Evolutionary conservation across 2,329 filamentous ascomycete genomes (phyloP), one percentile per base, ranked within the genome.

Genomic region (Coleophoma cylindrospora): DNA sequence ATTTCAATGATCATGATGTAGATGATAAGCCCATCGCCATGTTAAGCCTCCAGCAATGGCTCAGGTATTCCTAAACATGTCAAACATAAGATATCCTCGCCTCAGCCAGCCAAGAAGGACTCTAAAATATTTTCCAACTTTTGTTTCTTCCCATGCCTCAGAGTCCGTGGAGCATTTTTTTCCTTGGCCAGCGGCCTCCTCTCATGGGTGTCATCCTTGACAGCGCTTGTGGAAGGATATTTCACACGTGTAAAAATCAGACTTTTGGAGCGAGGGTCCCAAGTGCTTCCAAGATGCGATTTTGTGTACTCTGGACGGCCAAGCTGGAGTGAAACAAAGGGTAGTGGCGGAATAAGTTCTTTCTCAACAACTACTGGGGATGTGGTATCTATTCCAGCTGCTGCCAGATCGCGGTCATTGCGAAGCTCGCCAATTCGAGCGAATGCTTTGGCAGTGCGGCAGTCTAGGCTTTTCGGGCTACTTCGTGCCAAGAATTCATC

Each of bases 311-410:
- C 27, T 8, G 27, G 2, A 27, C 4, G 21, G 33, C 45, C 45
- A n/a, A 66, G 54, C 22, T 61, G 57, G n/a, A 66, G 33, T 21
- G 55, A 64, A 6, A 54, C 61, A 37, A 65, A 46, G 0, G 63
- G 62, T 9, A 64, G 27, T 17, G 61, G 56, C 40, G 50, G 56
- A 33, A 60, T 40, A 9, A 61, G 27, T 32, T 60, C 58, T 9
- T 59, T 50, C 1, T 47, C 54, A 3, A 59, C 55, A 5, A 59
- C 19, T 14, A 50, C 50, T 22, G 54, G 54, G 21, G 60, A 50
- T 12, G 48, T 51, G 12, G 59, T 41, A 7, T 53, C 40, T 4
- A 63, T 43, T 2, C 59, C 60, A 48, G 58, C 58, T 47, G 33
- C 51, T 7, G 27, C 17, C 13, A 66, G 54, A 50, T 66, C 62